These are phyloP conservation scores for Puccinia horiana DNA, from an alignment of 1,284 basidiomycete genomes.

Conservation along the genomic window DNA sequence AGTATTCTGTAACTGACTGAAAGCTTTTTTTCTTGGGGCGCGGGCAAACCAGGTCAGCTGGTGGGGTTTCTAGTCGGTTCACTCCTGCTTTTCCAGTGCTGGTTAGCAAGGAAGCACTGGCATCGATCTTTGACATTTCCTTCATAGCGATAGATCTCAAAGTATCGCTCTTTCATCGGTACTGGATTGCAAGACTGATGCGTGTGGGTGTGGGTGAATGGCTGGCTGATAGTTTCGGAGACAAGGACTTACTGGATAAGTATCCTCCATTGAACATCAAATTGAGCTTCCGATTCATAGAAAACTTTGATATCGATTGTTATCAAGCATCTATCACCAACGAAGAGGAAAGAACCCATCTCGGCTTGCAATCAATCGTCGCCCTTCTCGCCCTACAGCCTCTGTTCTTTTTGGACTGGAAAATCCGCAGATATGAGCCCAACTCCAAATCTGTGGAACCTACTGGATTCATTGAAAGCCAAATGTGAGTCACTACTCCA, in stretches of 20 bases:
- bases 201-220: neutral
- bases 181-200: neutral
- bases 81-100: constrained; percentile 9
- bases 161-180: neutral
- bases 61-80: neutral
- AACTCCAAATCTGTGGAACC: neutral
- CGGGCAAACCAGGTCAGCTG: neutral
- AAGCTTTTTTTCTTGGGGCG: neutral
- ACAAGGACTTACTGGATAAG: neutral
- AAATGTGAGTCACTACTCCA: neutral
- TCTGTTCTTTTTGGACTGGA: neutral
- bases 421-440: neutral
- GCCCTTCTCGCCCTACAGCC: neutral
- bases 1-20: neutral
- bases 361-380: neutral
- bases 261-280: neutral
- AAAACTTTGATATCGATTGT: neutral
- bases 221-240: neutral
- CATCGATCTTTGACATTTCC: constrained; percentile 20
- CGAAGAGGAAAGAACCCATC: neutral
- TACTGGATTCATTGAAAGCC: neutral
- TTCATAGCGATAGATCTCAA: neutral
- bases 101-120: constrained; percentile 16
- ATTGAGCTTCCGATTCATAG: constrained; percentile 5
- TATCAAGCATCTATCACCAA: neutral